phyloP scores from a whole-genome alignment of 78 protist genomes.

The Protostelium mycophagum region DNA sequence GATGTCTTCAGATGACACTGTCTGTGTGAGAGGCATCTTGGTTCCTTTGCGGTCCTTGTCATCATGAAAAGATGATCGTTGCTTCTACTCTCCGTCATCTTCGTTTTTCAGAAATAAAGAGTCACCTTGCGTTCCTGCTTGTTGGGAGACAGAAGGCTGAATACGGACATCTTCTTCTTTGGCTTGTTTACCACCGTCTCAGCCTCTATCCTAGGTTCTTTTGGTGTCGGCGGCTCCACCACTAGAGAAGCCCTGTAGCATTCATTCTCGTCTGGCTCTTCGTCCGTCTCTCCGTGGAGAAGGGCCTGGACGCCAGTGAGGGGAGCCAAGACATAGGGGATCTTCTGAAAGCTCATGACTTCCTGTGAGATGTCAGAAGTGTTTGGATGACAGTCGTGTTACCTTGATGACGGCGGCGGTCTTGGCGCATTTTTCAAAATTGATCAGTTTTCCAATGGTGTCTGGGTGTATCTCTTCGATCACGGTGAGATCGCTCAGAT shows the following conservation, averaged over 20 bases:
- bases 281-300: neutral
- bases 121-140: too few relatives aligned
- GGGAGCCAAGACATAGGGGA: neutral
- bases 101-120: too few relatives aligned
- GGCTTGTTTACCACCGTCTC: neutral
- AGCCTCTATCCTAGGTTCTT: neutral
- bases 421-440: neutral
- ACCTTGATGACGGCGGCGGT: neutral
- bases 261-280: neutral
- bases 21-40: too few relatives aligned
- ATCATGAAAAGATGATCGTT: too few relatives aligned
- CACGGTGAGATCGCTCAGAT: neutral
- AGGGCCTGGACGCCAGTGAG: neutral
- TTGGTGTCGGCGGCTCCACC: neutral
- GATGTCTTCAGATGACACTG: too few relatives aligned
- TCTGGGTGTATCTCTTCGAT: neutral
- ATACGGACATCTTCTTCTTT: neutral
- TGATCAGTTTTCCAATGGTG: neutral
- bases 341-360: neutral
- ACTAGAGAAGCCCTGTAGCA: neutral
- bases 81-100: too few relatives aligned
- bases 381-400: neutral
- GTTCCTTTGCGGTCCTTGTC: too few relatives aligned
- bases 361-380: neutral
- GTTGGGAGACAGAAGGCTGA: too few relatives aligned